phyloP scores from a whole-genome alignment of 176 grass and related monocot genomes.

The Tillandsia fasciculata region DNA sequence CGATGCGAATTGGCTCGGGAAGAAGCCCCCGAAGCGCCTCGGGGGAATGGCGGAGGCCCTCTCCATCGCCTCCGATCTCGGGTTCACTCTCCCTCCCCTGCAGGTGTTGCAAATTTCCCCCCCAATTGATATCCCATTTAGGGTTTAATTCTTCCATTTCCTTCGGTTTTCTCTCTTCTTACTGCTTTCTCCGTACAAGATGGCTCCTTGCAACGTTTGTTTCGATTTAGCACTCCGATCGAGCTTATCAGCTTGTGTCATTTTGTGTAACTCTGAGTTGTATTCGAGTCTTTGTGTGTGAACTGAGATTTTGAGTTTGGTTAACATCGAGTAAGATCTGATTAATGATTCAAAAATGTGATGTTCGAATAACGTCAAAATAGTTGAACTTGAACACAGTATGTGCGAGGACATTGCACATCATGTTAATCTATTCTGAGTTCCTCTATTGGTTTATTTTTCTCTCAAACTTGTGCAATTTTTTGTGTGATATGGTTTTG shows the following conservation, averaged over 20 bases:
- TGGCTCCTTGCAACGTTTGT: background rate
- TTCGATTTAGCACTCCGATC: background rate
- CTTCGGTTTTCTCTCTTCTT: background rate
- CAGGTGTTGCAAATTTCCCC: slow-evolving; percentile 32
- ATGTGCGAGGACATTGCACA: background rate
- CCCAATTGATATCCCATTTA: background rate
- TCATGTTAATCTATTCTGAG: background rate
- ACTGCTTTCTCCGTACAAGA: slow-evolving; percentile 8
- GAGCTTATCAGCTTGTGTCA: background rate
- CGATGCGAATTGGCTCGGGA: slow-evolving; percentile 24
- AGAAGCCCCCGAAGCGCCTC: slow-evolving; percentile 51
- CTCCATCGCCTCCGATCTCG: slow-evolving; percentile 83
- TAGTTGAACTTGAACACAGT: background rate
- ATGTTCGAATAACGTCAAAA: no score
- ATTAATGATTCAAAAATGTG: no score
- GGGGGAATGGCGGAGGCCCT: slow-evolving; percentile 91
- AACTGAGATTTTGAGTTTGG: background rate
- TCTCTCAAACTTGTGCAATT: background rate
- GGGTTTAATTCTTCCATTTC: slow-evolving; percentile 1
- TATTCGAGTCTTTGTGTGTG: background rate
- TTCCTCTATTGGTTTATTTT: background rate
- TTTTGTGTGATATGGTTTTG: background rate
- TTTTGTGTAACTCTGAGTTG: background rate
- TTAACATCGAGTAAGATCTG: background rate
- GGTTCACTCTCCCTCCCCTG: slow-evolving; percentile 54